phyloP scores from a whole-genome alignment of 768 basidiomycete species.

The Tulasnella sp. region DNA sequence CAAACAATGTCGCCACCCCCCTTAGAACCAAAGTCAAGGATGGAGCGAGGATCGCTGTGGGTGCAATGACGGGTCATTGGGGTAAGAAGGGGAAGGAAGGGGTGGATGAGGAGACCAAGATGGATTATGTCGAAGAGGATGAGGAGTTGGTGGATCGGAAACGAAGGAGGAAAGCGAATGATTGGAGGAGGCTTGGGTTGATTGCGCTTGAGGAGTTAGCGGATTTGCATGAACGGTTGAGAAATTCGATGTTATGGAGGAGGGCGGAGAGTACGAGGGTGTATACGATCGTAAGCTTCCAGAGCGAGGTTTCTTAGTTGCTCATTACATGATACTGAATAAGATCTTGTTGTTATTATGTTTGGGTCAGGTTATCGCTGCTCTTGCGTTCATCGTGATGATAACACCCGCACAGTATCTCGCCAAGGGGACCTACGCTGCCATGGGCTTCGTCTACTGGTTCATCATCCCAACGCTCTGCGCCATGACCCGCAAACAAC shows the following conservation, averaged over 20 bases:
- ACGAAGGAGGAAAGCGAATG: slow-evolving; percentile 33
- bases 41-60: background rate
- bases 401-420: slow-evolving; percentile 42
- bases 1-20: background rate
- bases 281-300: slow-evolving; percentile 39
- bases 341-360: background rate
- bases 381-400: slow-evolving; percentile 33
- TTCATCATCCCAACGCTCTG: slow-evolving; percentile 48
- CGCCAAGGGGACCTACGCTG: slow-evolving; percentile 38
- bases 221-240: slow-evolving; percentile 53
- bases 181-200: slow-evolving; percentile 32
- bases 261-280: slow-evolving; percentile 39
- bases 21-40: background rate
- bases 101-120: slow-evolving; percentile 21
- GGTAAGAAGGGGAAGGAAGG: background rate
- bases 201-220: slow-evolving; percentile 36
- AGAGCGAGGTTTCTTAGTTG: background rate
- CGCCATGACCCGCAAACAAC: slow-evolving; percentile 38
- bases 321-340: slow-evolving; percentile 9
- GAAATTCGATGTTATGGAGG: slow-evolving; percentile 64
- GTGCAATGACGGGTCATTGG: background rate
- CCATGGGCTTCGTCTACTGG: slow-evolving; percentile 49
- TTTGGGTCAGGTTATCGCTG: slow-evolving; percentile 31
- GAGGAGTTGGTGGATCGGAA: slow-evolving; percentile 16
- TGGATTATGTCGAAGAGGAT: slow-evolving; percentile 29